A percentile compares a stretch with the other conserved stretches of the same genome.
Evolutionary conservation across 1,284 basidiomycete genomes (phyloP).

Genomic region (Hemileia vastatrix): DNA sequence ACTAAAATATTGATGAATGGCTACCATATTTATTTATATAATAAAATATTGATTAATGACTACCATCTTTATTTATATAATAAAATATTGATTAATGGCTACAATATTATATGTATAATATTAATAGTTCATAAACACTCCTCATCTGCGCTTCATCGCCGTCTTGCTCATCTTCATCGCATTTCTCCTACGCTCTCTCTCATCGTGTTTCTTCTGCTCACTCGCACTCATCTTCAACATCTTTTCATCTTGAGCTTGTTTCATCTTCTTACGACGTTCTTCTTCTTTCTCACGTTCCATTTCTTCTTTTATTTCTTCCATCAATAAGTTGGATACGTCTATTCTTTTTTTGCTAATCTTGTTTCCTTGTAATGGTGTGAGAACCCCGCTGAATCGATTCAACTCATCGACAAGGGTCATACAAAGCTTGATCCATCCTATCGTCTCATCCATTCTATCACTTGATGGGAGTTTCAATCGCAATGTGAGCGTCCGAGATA

Average conservation of each 20-base stretch:
- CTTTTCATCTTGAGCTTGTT: constrained; percentile 17
- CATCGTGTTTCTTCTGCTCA: constrained; percentile 17
- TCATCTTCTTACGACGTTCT: constrained; percentile 13
- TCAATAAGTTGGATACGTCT: constrained; percentile 1
- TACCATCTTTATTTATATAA: too few relatives aligned
- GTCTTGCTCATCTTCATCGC: constrained; percentile 20
- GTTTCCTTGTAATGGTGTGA: not conserved
- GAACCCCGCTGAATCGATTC: constrained; percentile 2
- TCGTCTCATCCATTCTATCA: not conserved
- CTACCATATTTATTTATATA: too few relatives aligned
- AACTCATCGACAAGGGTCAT: constrained; percentile 13
- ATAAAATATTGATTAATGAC: too few relatives aligned
- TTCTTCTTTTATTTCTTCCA: constrained; percentile 5
- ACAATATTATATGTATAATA: too few relatives aligned
- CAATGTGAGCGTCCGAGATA: constrained; percentile 11
- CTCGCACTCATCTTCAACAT: constrained; percentile 11
- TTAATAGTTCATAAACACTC: too few relatives aligned
- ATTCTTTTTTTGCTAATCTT: constrained; percentile 9
- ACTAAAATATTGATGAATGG: too few relatives aligned
- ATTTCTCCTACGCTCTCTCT: constrained; percentile 13
- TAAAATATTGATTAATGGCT: too few relatives aligned
- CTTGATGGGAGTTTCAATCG: constrained; percentile 10
- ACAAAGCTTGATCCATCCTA: constrained; percentile 4
- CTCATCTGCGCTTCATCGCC: constrained; percentile 14
- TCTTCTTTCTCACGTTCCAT: constrained; percentile 15